phyloP scores from a whole-genome alignment of 73 alveolate species.

The Paramecium bursaria region DNA sequence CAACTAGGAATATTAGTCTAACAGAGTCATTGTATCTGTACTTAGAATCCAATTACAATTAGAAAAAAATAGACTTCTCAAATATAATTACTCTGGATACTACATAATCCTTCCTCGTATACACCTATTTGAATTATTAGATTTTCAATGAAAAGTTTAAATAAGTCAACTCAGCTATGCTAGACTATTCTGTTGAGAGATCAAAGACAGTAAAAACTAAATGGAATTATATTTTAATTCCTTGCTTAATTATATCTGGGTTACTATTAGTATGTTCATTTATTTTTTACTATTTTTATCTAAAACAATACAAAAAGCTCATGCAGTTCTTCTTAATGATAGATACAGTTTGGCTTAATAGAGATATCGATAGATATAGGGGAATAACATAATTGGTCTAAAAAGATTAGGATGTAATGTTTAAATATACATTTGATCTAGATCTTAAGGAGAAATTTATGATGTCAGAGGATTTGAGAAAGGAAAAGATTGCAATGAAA shows the following conservation, averaged over 20 bases:
- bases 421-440: conserved; percentile 41
- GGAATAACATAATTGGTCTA: background rate
- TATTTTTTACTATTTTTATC: background rate
- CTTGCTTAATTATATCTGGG: background rate
- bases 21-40: conserved; percentile 41
- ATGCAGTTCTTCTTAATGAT: background rate
- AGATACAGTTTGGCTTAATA: conserved; percentile 29
- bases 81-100: background rate
- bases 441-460: conserved; percentile 26
- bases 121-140: conserved; percentile 14
- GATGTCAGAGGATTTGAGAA: background rate
- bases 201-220: background rate
- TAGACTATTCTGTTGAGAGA: conserved; percentile 5
- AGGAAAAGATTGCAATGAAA: conserved; percentile 36
- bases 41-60: conserved; percentile 7
- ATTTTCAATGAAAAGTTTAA: background rate
- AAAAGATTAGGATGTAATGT: conserved; percentile 30
- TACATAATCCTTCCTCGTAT: conserved; percentile 13
- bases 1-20: background rate
- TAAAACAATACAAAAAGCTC: background rate
- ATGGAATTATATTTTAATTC: conserved; percentile 33
- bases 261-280: background rate
- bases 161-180: conserved; percentile 17
- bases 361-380: conserved; percentile 58
- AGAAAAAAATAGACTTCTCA: background rate